phyloP scores from a whole-genome alignment of 2,329 filamentous ascomycete genomes.

The Colletotrichum neosansevieriae region DNA sequence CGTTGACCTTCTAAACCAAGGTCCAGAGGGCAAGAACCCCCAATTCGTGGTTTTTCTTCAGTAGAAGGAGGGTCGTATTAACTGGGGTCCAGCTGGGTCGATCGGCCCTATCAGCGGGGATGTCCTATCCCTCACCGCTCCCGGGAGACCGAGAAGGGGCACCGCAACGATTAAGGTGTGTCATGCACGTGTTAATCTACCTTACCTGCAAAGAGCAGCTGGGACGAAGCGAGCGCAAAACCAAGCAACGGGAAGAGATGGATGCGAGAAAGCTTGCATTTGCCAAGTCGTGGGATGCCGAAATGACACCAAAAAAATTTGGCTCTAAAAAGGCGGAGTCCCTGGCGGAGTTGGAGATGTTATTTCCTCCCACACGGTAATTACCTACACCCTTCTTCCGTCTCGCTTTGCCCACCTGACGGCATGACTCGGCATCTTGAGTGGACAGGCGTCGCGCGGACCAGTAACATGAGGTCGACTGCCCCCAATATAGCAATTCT shows the following conservation, averaged over 20 bases:
- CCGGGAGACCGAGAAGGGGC: not conserved
- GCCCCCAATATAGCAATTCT: no score
- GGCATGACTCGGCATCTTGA: constrained; percentile 3
- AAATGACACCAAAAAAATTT: not conserved
- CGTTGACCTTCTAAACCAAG: constrained; percentile 14
- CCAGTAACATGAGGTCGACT: no score
- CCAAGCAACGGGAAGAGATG: not conserved
- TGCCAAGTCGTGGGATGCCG: constrained; percentile 20
- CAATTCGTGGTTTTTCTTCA: constrained; percentile 15
- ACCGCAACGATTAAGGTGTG: not conserved
- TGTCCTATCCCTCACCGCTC: constrained; percentile 27
- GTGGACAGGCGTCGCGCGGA: not conserved
- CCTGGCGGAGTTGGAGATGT: constrained; percentile 16
- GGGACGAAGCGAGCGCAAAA: not conserved
- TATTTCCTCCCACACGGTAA: no score
- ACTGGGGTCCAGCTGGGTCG: constrained; percentile 32
- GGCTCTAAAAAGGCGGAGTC: constrained; percentile 8
- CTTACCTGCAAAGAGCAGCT: no score
- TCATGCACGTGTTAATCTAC: not conserved
- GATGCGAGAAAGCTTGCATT: constrained; percentile 6
- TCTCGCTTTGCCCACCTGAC: not conserved
- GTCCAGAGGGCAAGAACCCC: constrained; percentile 5
- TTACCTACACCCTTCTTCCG: not conserved
- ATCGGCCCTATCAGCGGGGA: constrained; percentile 39
- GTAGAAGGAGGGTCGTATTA: constrained; percentile 25